phyloP scores from a whole-genome alignment of 345 rosid species.

The Draba incana region DNA sequence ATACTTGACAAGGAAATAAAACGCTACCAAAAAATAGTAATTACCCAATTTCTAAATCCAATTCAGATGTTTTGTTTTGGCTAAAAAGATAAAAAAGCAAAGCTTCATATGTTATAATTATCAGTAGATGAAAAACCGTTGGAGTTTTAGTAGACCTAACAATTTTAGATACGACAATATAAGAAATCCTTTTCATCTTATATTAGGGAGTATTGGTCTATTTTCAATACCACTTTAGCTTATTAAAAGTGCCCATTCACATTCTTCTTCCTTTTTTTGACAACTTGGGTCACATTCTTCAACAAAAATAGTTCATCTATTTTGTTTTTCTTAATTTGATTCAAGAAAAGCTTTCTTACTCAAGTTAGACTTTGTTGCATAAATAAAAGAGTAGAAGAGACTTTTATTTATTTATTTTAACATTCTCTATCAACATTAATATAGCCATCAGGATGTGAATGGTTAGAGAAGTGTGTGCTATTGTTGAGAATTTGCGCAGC shows the following conservation, averaged over 20 bases:
- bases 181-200: constrained; percentile 2
- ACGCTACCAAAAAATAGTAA: constrained; percentile 5
- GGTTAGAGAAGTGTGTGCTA: no score
- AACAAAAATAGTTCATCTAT: no score
- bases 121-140: not conserved
- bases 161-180: constrained; percentile 20
- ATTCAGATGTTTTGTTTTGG: constrained; percentile 10
- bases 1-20: constrained; percentile 46
- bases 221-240: not conserved
- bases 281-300: no score
- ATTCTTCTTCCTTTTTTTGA: not conserved
- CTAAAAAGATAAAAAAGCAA: not conserved
- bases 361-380: no score
- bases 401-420: no score
- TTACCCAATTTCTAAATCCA: not conserved
- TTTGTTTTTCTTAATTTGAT: no score
- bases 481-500: no score
- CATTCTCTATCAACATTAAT: no score
- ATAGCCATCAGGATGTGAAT: no score
- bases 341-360: no score
- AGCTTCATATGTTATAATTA: constrained; percentile 1
- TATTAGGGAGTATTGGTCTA: constrained; percentile 12
- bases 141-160: not conserved
- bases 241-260: not conserved
- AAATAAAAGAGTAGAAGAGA: no score